Base-by-base conservation (phyloP, 148 eudicot species). In the Chenopodium berlandieri region DNA sequence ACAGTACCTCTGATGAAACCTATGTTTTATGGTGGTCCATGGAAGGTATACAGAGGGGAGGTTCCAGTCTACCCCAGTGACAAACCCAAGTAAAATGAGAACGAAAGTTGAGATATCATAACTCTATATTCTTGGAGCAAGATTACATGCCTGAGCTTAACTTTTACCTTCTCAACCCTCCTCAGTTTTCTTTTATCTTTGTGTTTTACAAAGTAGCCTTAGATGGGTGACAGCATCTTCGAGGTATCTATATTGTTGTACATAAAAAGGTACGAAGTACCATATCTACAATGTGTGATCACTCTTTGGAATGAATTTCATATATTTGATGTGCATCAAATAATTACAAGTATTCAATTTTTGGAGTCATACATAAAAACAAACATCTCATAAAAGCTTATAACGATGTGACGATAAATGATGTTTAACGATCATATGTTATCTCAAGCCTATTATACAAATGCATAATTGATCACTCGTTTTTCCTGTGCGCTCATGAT, bases 1-100 rank as follows among this genome's bases (percentile, higher is more conserved):
- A 86, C 48, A 6, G 97, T 93, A 78, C 95, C 98, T 34, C 70
- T 94, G 37, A 94, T 94, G 98, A 87, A 88, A 83, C 98, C 98
- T 16, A 89, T 79, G 83, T 94, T 93, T 83, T 94, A 94, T 69
- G 83, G 85, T 56, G 97, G 97, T 65, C 98, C 98, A 82, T 94
- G 98, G 98, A 94, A 87, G 86, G 89, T 94, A 47, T 75, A 86
- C 69, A 87, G 89, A 90, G 98, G 97, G 52, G 90, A 91, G 4
- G 92, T 87, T 75, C 91, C 83, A 66, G 79, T 50, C 32, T 78
- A 65, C 78, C 79, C 77, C 71, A 80, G 80, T 25, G 63, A 75
- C 47, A 77, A 23, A 50, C 69, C 78, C 4, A 70, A 73, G 72
- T 32, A 22, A 78, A 50, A 30, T 23, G 34, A 23, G 22, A 11